Conservation (phyloP, 441 rosid genomes). For the Bocquillonia castaneifolia region DNA sequence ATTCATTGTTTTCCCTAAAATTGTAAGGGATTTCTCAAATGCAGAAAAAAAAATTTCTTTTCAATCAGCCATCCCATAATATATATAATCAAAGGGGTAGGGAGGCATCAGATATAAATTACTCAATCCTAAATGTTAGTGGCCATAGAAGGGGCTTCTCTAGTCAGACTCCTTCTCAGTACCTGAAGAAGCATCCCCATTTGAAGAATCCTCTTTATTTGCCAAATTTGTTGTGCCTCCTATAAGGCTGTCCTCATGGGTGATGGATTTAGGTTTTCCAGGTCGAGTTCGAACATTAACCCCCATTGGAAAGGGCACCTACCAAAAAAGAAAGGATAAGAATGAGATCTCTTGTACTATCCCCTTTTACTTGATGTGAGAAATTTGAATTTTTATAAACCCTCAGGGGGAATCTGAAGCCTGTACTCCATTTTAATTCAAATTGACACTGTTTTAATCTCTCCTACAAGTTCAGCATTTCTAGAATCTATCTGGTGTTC, state of each 20-base stretch:
- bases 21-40: slow-evolving; percentile 17
- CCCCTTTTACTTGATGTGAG: not conserved
- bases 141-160: slow-evolving; percentile 25
- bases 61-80: slow-evolving; percentile 11
- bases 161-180: slow-evolving; percentile 40
- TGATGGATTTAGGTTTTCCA: slow-evolving; percentile 33
- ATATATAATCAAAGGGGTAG: slow-evolving; percentile 14
- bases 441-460: not conserved
- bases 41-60: not conserved
- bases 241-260: slow-evolving; percentile 32
- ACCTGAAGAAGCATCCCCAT: slow-evolving; percentile 32
- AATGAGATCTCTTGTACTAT: not conserved
- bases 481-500: not conserved
- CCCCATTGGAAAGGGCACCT: slow-evolving; percentile 71
- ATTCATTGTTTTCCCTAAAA: slow-evolving; percentile 3
- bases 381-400: too few relatives aligned
- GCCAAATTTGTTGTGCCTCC: slow-evolving; percentile 26
- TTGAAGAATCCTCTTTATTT: slow-evolving; percentile 33
- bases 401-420: slow-evolving; percentile 4
- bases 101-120: slow-evolving; percentile 19
- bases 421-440: not conserved
- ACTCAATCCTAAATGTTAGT: slow-evolving; percentile 37
- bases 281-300: slow-evolving; percentile 46
- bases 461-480: not conserved
- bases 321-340: slow-evolving; percentile 17